Evolutionary conservation across 2,329 filamentous ascomycete species (phyloP), one percentile per base, ranked within the genome.

Genomic region (Colletotrichum plurivorum): DNA sequence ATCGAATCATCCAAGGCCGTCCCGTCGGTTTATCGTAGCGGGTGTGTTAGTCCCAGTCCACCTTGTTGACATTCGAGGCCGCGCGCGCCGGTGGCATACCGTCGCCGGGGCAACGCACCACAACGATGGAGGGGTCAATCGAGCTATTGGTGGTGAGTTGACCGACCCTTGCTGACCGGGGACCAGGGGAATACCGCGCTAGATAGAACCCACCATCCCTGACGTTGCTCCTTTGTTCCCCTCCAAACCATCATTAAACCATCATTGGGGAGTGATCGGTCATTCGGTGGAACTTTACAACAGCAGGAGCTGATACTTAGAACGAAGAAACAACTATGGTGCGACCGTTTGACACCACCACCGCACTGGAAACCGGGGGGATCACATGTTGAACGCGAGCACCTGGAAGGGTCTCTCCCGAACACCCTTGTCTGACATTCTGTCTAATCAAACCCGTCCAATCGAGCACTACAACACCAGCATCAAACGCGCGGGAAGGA

Each of bases 351-450:
- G 22, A 31, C 27, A 31, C 27, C 10, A 31, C 27, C 27, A 31
- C 10, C 27, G 9, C 27, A 31, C 6, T 31, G 27, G 27, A 36
- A 12, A 36, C 31, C 1, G 4, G 31, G 27, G 46, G 41, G 43
- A 67, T 67, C 65, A 67, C 65, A 64, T 64, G 65, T 67, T 52
- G 25, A 39, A 58, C 46, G 13, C 54, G 22, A 57, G 22, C n/a
- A 9, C 18, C 31, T 36, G 31, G 31, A 36, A 25, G 45, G n/a
- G 13, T 27, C 36, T 22, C 39, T 55, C 16, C 16, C 20, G 39
- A 15, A 63, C 25, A 10, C n/a, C 53, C 41, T 53, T 41, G 58
- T 52, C 46, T 9, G 22, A 53, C 27, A 63, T 57, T 52, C 9
- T 36, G 64, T 62, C 52, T 31, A 39, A 67, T 67, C 60, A 57